Percentiles rank a stretch among this genome's conserved stretches.
Conservation (phyloP, 345 rosid genomes). For the Citrus mangshanensis region DNA sequence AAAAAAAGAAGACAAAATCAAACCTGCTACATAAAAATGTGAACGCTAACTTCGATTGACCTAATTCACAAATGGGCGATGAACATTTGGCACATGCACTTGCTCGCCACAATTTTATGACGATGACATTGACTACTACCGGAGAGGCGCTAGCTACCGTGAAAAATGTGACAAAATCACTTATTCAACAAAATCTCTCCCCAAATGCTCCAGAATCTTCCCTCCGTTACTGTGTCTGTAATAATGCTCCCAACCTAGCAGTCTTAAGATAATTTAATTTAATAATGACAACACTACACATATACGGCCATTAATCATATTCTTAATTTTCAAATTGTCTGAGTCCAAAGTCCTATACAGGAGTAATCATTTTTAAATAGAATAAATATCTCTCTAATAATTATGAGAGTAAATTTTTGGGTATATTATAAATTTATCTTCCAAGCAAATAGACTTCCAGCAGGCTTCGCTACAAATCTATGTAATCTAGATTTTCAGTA, state of each 20-base stretch:
- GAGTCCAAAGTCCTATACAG: no score
- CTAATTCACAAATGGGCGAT: not conserved
- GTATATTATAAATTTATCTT: no score
- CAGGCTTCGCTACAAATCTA: no score
- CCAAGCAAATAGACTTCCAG: no score
- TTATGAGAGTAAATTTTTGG: no score
- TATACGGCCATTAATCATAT: not conserved
- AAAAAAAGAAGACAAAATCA: no score
- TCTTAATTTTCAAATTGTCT: not conserved
- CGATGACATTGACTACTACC: not conserved
- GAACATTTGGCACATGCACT: not conserved
- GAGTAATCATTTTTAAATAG: no score
- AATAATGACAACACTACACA: not conserved
- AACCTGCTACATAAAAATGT: not conserved
- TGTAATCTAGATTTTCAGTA: no score
- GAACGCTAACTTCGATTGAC: not conserved
- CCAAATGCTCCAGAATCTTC: not conserved
- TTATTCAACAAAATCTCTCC: not conserved
- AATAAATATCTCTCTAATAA: no score
- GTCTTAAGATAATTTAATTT: not conserved
- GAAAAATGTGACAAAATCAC: conserved; percentile 1
- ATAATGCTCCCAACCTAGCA: conserved; percentile 7
- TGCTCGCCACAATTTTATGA: not conserved
- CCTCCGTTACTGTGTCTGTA: not conserved
- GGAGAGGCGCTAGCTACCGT: not conserved